Conservation (phyloP, 306 rosid species). For the Vachellia collinsii region DNA sequence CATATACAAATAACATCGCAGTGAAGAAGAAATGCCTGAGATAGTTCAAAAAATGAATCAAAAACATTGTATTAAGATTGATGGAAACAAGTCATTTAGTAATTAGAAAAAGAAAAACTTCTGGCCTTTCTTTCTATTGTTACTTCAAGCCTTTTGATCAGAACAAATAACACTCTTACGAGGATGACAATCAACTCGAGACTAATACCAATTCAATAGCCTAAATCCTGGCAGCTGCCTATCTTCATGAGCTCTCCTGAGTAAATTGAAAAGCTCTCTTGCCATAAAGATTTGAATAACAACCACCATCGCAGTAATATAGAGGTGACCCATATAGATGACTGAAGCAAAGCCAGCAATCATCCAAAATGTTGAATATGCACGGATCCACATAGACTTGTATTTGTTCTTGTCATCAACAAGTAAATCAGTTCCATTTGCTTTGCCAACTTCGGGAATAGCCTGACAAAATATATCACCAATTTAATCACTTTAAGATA, state of each 20-base stretch:
- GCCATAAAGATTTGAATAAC: constrained; percentile 99
- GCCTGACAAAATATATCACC: constrained; percentile 51
- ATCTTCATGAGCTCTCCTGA: constrained; percentile 90
- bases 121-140: not conserved
- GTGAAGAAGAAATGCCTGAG: constrained; percentile 98
- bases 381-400: constrained; percentile 85
- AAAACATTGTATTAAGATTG: constrained; percentile 19
- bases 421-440: constrained; percentile 72
- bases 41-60: constrained; percentile 34
- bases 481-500: constrained; percentile 25
- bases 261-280: constrained; percentile 84
- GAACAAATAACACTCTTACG: constrained; percentile 23
- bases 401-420: constrained; percentile 85
- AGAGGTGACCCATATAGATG: constrained; percentile 92
- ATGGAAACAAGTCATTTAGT: constrained; percentile 25
- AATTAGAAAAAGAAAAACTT: not conserved
- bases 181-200: constrained; percentile 24
- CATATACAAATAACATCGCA: constrained; percentile 93
- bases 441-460: constrained; percentile 61
- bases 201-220: constrained; percentile 79
- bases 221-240: constrained; percentile 94
- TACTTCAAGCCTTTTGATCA: constrained; percentile 25
- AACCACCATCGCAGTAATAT: constrained; percentile 87
- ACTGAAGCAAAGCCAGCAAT: constrained; percentile 84
- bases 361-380: constrained; percentile 94